phyloP scores from a whole-genome alignment of 2,329 filamentous ascomycete species.

The Aureobasidium sp. region DNA sequence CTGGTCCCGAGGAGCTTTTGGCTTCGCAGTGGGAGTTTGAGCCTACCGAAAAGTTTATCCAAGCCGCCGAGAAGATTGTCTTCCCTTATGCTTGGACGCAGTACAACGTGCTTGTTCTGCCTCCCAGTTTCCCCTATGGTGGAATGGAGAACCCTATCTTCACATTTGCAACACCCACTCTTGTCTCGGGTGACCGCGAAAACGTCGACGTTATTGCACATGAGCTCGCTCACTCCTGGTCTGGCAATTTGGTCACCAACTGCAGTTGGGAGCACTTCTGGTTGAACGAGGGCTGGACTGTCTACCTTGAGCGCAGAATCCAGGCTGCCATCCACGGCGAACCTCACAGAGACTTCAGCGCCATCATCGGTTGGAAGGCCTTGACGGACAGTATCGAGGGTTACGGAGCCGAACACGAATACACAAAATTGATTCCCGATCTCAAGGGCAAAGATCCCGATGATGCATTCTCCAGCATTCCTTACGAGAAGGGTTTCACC shows the following conservation, averaged over 20 bases:
- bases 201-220: slow-evolving; percentile 97
- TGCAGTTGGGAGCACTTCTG: slow-evolving; percentile 73
- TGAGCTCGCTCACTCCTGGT: slow-evolving; percentile 70
- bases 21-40: slow-evolving; percentile 88
- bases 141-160: slow-evolving; percentile 72
- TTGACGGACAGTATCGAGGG: slow-evolving; percentile 70
- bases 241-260: slow-evolving; percentile 73
- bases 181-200: slow-evolving; percentile 73
- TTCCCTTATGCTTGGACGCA: slow-evolving; percentile 90
- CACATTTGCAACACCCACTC: slow-evolving; percentile 89
- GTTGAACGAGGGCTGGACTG: slow-evolving; percentile 79
- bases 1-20: slow-evolving; percentile 76
- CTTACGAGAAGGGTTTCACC: slow-evolving; percentile 95
- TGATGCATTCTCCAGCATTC: slow-evolving; percentile 84
- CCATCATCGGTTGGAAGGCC: slow-evolving; percentile 92
- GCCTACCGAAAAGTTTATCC: slow-evolving; percentile 87
- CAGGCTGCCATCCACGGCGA: slow-evolving; percentile 70
- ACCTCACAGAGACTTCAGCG: slow-evolving; percentile 80
- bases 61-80: slow-evolving; percentile 69
- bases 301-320: slow-evolving; percentile 84
- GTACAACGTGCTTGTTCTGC: slow-evolving; percentile 87
- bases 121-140: slow-evolving; percentile 83
- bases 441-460: slow-evolving; percentile 89
- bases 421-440: slow-evolving; percentile 81
- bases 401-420: slow-evolving; percentile 77